Evolutionary conservation across 441 rosid genomes (phyloP), one percentile per base, ranked within the genome.

Genomic region (Gossypium trilobum): DNA sequence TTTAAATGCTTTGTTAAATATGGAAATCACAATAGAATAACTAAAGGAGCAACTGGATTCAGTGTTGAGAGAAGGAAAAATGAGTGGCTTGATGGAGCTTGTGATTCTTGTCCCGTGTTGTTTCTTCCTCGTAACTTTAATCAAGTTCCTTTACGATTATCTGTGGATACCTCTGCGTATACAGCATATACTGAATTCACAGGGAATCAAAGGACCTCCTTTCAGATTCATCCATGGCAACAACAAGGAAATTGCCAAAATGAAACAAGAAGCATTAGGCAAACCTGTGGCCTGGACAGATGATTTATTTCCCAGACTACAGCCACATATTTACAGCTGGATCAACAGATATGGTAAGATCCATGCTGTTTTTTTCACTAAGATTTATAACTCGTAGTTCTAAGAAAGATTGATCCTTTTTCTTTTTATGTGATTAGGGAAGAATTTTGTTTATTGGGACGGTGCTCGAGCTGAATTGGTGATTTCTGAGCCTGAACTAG

Each of bases 131-230:
- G 2, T 75, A 11, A 39, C 33, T 59, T 57, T 85, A 51, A 4
- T 74, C 46, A 71, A 73, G 73, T 22, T 80, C 59, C 27, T 78
- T 13, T 5, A 80, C 60, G 68, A 77, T 36, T 67, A 82, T 25
- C 82, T 88, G 87, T 77, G 78, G 80, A 68, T 16, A 3, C 88
- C 80, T n/a, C 60, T 23, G 5, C 69, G 71, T 19, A 22, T 75
- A 5, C 82, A 79, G 10, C 10, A n/a, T 52, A 31, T 59, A 2
- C 64, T 82, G 82, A 63, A 46, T 13, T 54, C 77, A 1, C 80
- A 79, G 52, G 86, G 87, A 36, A 48, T 87, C 61, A 72, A 31
- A 72, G 87, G 90, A 4, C 85, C 85, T 65, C 42, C 83, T 50
- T 78, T 76, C 65, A 73, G 25, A 39, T 78, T 82, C 64, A n/a